Base-by-base conservation (phyloP, 768 basidiomycete genomes). In the Phylloporus scabripes region DNA sequence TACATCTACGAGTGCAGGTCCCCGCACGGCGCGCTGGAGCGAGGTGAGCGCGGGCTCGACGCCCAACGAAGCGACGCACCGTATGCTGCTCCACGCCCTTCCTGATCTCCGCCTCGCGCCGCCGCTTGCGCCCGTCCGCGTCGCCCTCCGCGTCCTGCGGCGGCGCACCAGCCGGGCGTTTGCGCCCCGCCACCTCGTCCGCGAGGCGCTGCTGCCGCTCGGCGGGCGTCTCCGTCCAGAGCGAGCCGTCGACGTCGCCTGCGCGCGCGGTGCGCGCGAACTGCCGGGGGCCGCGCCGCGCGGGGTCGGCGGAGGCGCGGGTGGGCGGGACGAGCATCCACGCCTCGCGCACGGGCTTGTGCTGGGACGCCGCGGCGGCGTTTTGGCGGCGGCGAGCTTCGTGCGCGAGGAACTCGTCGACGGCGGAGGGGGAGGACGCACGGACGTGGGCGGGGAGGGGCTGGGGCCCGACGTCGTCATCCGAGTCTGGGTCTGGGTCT, bases 301-400 rank as follows among this genome's bases (percentile, higher is more conserved):
- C 83, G 0, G 92, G 88, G 67, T 99, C 95, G 7, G 28, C 28
- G 9, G 28, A 29, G 2, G 28, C 28, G 28, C 28, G 28, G 17
- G 85, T 81, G 0, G 96, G 95, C 1, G 95, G 95, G 1, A 87
- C 86, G 39, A 98, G 76, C 96, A 99, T 99, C 96, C 96, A 99
- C 65, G 94, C 93, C 17, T 97, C 91, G 37, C 96, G 81, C 65
- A 91, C 72, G 33, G 82, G 71, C 33, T 78, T 77, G 65, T 92
- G 88, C 58, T 86, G 84, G 10, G 74, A 70, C 1, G 83, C 86
- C 72, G 88, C 92, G 81, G 92, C 87, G 28, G 82, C 72, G 50
- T 81, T 73, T 58, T 87, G 83, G 48, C 79, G 71, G 53, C 87
- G 73, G 51, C 83, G 79, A 60, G 88, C 87, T 66, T 99, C 94